Conservation (phyloP, 306 rosid species). For the Lathyrus sativus region DNA sequence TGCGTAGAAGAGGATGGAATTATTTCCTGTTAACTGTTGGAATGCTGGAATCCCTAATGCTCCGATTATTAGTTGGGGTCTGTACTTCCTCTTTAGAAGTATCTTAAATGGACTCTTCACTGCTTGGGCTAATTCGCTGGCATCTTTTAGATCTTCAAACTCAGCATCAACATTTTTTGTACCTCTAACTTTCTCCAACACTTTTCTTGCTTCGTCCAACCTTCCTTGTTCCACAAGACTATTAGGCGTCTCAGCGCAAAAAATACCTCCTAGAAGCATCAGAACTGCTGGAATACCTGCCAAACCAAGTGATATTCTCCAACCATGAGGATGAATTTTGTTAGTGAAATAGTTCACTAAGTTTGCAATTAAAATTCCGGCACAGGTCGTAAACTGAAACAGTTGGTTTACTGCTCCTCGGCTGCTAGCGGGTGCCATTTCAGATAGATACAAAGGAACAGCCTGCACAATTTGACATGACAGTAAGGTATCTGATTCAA, state of each 20-base stretch:
- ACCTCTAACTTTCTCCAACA: slow-evolving; percentile 84
- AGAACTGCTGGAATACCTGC: slow-evolving; percentile 82
- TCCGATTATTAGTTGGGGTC: slow-evolving; percentile 90
- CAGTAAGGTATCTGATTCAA: neutral
- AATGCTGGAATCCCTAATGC: slow-evolving; percentile 94
- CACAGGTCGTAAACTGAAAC: slow-evolving; percentile 88
- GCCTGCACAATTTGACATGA: slow-evolving; percentile 58
- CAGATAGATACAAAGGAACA: slow-evolving; percentile 91
- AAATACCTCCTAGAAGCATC: slow-evolving; percentile 82
- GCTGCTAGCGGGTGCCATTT: slow-evolving; percentile 89
- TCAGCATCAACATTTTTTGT: slow-evolving; percentile 83
- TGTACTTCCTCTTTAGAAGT: slow-evolving; percentile 68
- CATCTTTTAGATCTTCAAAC: slow-evolving; percentile 82
- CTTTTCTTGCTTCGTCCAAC: slow-evolving; percentile 64
- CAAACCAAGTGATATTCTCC: slow-evolving; percentile 92
- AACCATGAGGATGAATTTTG: slow-evolving; percentile 82
- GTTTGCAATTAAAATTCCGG: slow-evolving; percentile 75
- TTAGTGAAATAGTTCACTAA: slow-evolving; percentile 73
- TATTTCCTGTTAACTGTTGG: slow-evolving; percentile 95
- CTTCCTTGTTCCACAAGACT: slow-evolving; percentile 91
- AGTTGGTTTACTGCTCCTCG: slow-evolving; percentile 93
- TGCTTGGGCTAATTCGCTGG: slow-evolving; percentile 70
- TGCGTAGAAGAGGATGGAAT: slow-evolving; percentile 95
- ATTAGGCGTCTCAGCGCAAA: slow-evolving; percentile 96
- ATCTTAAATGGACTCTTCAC: slow-evolving; percentile 67